Evolutionary conservation across 2,329 filamentous ascomycete species (phyloP).

Genomic region (Fonsecaea monophora): DNA sequence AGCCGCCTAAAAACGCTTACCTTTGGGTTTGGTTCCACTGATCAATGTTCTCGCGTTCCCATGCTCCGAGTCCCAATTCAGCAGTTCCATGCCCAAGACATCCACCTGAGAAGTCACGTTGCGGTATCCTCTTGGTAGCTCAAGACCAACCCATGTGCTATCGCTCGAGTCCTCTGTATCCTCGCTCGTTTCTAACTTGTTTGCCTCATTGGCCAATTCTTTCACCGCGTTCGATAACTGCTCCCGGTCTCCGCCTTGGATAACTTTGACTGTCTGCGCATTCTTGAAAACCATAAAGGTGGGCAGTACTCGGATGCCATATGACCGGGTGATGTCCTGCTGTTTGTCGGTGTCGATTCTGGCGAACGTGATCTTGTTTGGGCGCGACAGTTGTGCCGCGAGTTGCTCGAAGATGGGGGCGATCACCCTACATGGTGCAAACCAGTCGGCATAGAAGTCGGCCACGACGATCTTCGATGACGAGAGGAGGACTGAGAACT

Average conservation of each 20-base stretch:
- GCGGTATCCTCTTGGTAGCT: constrained; percentile 77
- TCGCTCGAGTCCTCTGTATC: constrained; percentile 52
- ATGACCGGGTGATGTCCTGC: constrained; percentile 73
- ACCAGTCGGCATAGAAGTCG: constrained; percentile 92
- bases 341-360: constrained; percentile 86
- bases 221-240: constrained; percentile 74
- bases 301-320: constrained; percentile 78
- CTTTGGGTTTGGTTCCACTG: constrained; percentile 66
- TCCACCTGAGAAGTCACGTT: constrained; percentile 87
- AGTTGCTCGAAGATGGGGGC: constrained; percentile 83
- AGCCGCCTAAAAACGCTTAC: constrained; percentile 55
- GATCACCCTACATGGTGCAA: constrained; percentile 81
- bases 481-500: constrained; percentile 72
- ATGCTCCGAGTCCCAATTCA: constrained; percentile 82
- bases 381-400: constrained; percentile 71
- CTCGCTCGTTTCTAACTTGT: constrained; percentile 51
- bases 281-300: constrained; percentile 91
- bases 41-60: constrained; percentile 78
- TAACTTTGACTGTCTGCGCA: constrained; percentile 69
- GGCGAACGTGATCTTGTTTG: constrained; percentile 78
- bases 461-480: constrained; percentile 81
- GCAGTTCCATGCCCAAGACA: constrained; percentile 76
- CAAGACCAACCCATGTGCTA: constrained; percentile 73
- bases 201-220: constrained; percentile 72
- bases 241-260: constrained; percentile 75